Conservation (phyloP, 805 yeast species). For the Wickerhamiella kurtzmanii region DNA sequence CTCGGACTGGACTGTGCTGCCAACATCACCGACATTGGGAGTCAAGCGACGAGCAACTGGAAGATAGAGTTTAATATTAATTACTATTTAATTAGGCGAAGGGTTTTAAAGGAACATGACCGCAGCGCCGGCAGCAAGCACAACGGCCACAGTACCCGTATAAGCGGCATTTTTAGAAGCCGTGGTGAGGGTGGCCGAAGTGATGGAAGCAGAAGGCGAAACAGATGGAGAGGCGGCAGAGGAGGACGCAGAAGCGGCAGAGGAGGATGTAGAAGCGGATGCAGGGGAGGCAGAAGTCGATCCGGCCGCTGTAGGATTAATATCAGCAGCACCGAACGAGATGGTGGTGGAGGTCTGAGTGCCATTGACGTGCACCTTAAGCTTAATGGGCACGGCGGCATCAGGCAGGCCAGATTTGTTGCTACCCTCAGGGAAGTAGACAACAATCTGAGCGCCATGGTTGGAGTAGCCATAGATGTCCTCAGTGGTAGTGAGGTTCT, state of each 20-base stretch:
- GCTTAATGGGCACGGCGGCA: conserved; percentile 2
- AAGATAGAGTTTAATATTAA: too few relatives aligned
- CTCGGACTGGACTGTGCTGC: conserved; percentile 1
- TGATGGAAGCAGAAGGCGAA: background rate
- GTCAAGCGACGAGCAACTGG: background rate
- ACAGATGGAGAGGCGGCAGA: too few relatives aligned
- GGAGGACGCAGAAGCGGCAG: too few relatives aligned
- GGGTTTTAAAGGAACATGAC: background rate
- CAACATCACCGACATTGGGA: conserved; percentile 1
- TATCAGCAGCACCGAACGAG: background rate
- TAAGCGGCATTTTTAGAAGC: background rate
- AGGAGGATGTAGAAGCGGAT: background rate
- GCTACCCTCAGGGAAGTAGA: background rate
- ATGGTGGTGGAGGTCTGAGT: background rate
- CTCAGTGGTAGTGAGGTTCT: background rate
- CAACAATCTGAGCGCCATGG: background rate
- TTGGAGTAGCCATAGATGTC: conserved; percentile 3
- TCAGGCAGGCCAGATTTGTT: background rate
- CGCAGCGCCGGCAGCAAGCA: background rate
- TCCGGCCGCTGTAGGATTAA: background rate
- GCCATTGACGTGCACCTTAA: background rate
- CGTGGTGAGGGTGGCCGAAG: too few relatives aligned
- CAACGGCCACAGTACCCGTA: background rate
- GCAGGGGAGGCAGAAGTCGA: background rate
- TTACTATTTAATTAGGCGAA: too few relatives aligned